Base-by-base conservation (phyloP, 306 rosid genomes). In the Cicer chorassanicum region DNA sequence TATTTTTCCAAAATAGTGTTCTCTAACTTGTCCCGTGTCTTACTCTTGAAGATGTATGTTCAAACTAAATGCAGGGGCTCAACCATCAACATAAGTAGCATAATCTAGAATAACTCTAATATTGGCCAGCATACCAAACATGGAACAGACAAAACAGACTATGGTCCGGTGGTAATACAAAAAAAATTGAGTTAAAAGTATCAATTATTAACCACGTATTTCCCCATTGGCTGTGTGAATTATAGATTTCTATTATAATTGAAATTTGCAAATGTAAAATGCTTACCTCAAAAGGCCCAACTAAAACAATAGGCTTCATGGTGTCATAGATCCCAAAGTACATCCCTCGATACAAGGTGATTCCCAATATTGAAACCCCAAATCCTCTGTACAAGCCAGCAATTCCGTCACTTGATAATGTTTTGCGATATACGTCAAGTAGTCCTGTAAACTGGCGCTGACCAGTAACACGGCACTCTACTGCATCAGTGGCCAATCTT, bases 261-360 rank as follows among this genome's bases (percentile, higher is more conserved):
- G 42, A 51, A 71, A 42, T 55, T 36, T 15, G 34, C 43, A 40
- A 80, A 65, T 7, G 21, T 19, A 19, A 79, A 68, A 77, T 74
- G 73, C 68, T 75, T 84, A 94, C 97, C 96, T 92, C 97, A 16
- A 88, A 78, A 16, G 93, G 82, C 15, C 99, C 97, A 67, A 90
- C 93, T 81, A 94, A 88, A 78, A 90, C 82, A 62, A 89, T 57
- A 50, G 97, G 99, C 87, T 92, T 94, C 87, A 94, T 68, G 56
- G 96, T 88, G 89, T 94, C 99, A 68, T 90, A 94, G 72, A 94
- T 81, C 83, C 99, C 97, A 79, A 94, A 94, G 87, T 90, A 92
- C 99, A 94, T 83, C 84, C 99, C 99, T 72, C 97, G 81, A 76
- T 92, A 94, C 85, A 94, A 61, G 42, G 97, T 90, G 68, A 92